Evolutionary conservation across 305 asterid genomes (phyloP).

Genomic region (Euphrasia arctica): DNA sequence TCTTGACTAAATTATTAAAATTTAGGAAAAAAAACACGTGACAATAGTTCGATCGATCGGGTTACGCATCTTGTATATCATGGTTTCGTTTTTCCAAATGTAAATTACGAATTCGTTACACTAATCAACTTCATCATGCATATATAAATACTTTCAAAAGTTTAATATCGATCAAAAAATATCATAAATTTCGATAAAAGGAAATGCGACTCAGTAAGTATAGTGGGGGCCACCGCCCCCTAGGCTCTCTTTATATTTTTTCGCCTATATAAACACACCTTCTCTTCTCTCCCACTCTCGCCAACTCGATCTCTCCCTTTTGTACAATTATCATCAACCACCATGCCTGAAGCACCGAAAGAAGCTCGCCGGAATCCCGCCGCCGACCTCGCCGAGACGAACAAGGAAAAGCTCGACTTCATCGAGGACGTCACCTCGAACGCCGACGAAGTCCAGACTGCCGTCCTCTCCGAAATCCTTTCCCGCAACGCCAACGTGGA

Average conservation of each 20-base stretch:
- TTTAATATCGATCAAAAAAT: too few relatives aligned
- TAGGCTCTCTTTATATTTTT: not conserved
- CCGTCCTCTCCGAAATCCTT: slow-evolving; percentile 61
- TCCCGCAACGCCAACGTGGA: slow-evolving; percentile 55
- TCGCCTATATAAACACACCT: slow-evolving; percentile 41
- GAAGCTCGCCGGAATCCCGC: not conserved
- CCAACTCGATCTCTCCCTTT: slow-evolving; percentile 21
- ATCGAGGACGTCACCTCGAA: slow-evolving; percentile 61
- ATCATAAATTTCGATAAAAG: too few relatives aligned
- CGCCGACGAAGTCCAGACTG: slow-evolving; percentile 54
- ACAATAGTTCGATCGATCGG: too few relatives aligned
- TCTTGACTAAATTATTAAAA: too few relatives aligned
- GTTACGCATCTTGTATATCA: too few relatives aligned
- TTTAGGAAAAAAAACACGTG: too few relatives aligned
- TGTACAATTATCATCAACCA: too few relatives aligned
- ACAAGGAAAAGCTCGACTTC: slow-evolving; percentile 46
- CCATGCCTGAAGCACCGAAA: slow-evolving; percentile 43
- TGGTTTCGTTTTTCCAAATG: too few relatives aligned
- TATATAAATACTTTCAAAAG: too few relatives aligned
- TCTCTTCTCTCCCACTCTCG: slow-evolving; percentile 25
- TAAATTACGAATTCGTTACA: too few relatives aligned
- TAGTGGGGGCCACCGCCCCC: slow-evolving; percentile 29
- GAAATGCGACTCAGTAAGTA: too few relatives aligned
- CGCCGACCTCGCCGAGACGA: slow-evolving; percentile 33
- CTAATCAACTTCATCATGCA: too few relatives aligned